Conservation (phyloP, 2,329 filamentous ascomycete species). For the Cladosporium sp. region DNA sequence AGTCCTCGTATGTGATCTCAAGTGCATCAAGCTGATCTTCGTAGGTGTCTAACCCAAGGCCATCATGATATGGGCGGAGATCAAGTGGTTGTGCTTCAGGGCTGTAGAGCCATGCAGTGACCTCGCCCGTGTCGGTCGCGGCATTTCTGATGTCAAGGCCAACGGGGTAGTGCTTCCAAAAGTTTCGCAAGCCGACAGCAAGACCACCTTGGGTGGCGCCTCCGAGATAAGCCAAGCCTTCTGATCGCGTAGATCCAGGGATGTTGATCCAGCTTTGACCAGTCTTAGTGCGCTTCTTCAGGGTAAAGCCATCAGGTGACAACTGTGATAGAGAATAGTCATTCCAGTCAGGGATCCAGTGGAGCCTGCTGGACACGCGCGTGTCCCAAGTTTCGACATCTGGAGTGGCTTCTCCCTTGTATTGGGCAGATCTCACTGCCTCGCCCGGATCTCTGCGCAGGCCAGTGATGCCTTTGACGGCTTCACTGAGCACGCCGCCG, state of each 20-base stretch:
- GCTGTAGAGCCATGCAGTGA: conserved; percentile 60
- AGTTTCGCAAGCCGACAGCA: conserved; percentile 55
- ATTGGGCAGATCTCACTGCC: conserved; percentile 48
- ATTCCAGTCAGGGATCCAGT: conserved; percentile 57
- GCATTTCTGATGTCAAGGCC: conserved; percentile 54
- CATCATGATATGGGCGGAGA: conserved; percentile 55
- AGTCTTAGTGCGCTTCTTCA: conserved; percentile 57
- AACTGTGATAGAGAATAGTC: conserved; percentile 56
- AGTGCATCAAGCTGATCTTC: conserved; percentile 56
- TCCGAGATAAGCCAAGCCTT: conserved; percentile 57
- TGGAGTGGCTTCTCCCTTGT: conserved; percentile 44
- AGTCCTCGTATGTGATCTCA: conserved; percentile 62
- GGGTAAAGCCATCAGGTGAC: conserved; percentile 56
- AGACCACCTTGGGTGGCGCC: conserved; percentile 55
- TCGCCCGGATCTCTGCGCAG: conserved; percentile 53
- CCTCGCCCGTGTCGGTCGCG: conserved; percentile 44
- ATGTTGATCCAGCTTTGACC: conserved; percentile 58
- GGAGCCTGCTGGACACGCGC: conserved; percentile 43
- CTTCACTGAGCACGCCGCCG: conserved; percentile 54
- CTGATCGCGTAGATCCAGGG: conserved; percentile 52
- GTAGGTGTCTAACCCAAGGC: conserved; percentile 53
- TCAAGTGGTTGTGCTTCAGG: conserved; percentile 55
- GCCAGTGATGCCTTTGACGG: conserved; percentile 58
- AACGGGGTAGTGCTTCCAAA: conserved; percentile 61
- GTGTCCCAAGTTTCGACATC: conserved; percentile 46